These are phyloP conservation scores for Lavandula angustifolia DNA, from an alignment of 257 asterid genomes.

Conservation along the genomic window DNA sequence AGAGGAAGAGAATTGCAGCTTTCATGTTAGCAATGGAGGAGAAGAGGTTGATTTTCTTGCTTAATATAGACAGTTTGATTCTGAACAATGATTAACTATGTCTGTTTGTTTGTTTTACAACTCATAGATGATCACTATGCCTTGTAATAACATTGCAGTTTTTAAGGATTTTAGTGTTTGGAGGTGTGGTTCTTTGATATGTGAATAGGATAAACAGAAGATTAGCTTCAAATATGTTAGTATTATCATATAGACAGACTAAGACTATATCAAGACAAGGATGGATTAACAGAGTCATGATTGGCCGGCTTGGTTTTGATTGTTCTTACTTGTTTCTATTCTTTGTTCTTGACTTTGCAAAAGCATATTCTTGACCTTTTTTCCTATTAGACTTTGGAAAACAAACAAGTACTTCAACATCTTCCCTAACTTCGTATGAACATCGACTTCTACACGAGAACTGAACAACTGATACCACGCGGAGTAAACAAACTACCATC, in stretches of 20 bases:
- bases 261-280: neutral
- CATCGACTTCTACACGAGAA: too few relatives aligned
- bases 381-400: too few relatives aligned
- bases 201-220: neutral
- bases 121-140: slow-evolving; percentile 27
- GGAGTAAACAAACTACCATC: too few relatives aligned
- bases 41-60: neutral
- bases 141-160: neutral
- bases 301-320: slow-evolving; percentile 24
- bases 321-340: neutral
- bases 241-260: too few relatives aligned
- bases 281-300: neutral
- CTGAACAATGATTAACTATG: neutral
- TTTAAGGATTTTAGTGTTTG: neutral
- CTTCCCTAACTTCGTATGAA: too few relatives aligned
- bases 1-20: slow-evolving; percentile 20
- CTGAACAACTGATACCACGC: too few relatives aligned
- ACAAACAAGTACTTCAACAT: too few relatives aligned
- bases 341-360: too few relatives aligned
- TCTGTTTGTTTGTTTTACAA: slow-evolving; percentile 1
- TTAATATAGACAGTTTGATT: slow-evolving; percentile 18
- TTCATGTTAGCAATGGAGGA: slow-evolving; percentile 33
- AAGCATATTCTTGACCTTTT: too few relatives aligned
- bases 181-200: neutral
- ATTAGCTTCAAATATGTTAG: neutral